A percentile compares a stretch with the other conserved stretches of the same genome.
phyloP scores from a whole-genome alignment of 768 basidiomycete genomes.

The Atractiella rhizophila region DNA sequence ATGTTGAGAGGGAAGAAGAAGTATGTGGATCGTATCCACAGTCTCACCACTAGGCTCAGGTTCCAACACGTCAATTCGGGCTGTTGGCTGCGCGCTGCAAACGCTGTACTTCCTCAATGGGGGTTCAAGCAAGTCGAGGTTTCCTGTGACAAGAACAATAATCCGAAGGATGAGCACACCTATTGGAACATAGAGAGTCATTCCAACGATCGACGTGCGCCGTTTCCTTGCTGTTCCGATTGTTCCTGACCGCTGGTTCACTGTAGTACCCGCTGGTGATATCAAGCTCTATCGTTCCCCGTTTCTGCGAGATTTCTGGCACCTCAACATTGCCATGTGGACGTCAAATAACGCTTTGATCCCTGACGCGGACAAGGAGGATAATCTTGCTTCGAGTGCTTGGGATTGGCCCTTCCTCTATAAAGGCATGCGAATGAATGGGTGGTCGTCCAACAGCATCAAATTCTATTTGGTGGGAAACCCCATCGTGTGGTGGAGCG shows the following conservation, averaged over 20 bases:
- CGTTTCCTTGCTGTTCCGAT: neutral
- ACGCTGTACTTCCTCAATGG: conserved; percentile 79
- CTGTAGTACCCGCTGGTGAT: conserved; percentile 53
- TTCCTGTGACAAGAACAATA: conserved; percentile 68
- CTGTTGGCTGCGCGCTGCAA: conserved; percentile 75
- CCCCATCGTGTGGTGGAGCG: conserved; percentile 79
- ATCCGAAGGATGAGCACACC: conserved; percentile 53
- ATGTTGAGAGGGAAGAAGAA: conserved; percentile 33
- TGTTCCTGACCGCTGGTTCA: too few relatives aligned
- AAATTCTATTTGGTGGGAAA: conserved; percentile 72
- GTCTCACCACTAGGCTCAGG: conserved; percentile 67
- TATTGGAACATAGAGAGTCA: conserved; percentile 98
- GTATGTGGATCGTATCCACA: conserved; percentile 43
- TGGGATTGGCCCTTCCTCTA: conserved; percentile 81
- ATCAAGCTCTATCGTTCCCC: conserved; percentile 65
- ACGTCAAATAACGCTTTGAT: conserved; percentile 95
- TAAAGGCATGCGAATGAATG: conserved; percentile 85
- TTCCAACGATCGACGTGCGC: conserved; percentile 79
- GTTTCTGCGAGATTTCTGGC: conserved; percentile 92
- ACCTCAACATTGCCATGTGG: conserved; percentile 99
- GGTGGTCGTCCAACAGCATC: conserved; percentile 61
- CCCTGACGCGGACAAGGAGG: conserved; percentile 94
- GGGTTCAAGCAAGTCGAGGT: conserved; percentile 98
- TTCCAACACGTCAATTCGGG: conserved; percentile 51
- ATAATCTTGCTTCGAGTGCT: conserved; percentile 79